Conservation (phyloP, 2,329 filamentous ascomycete genomes). For the Penicillium concentricum region DNA sequence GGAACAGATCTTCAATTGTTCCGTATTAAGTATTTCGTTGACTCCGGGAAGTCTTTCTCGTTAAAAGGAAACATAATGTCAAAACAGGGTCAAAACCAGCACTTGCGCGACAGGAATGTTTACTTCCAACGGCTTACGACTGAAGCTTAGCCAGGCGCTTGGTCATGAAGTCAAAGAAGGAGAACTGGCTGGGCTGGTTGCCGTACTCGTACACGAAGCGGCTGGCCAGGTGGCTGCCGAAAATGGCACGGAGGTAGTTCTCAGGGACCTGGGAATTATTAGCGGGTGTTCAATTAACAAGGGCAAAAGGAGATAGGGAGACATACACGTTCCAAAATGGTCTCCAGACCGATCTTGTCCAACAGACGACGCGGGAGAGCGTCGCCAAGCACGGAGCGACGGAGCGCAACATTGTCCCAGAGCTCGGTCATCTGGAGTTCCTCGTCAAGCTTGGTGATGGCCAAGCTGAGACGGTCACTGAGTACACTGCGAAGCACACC, state of each 20-base stretch:
- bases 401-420: slow-evolving; percentile 79
- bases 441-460: slow-evolving; percentile 95
- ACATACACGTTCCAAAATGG: slow-evolving; percentile 74
- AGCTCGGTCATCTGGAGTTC: slow-evolving; percentile 91
- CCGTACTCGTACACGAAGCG: slow-evolving; percentile 97
- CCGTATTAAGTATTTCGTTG: slow-evolving; percentile 12
- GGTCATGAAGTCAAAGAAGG: slow-evolving; percentile 84
- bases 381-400: slow-evolving; percentile 75
- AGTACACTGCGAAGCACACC: slow-evolving; percentile 79
- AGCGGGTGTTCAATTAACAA: slow-evolving; percentile 9
- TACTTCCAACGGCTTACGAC: slow-evolving; percentile 19
- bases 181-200: slow-evolving; percentile 89
- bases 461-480: slow-evolving; percentile 83
- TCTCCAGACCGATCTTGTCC: slow-evolving; percentile 86
- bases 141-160: slow-evolving; percentile 34
- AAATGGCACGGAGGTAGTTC: slow-evolving; percentile 89
- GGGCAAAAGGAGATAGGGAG: neutral
- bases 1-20: slow-evolving; percentile 8
- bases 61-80: slow-evolving; percentile 2
- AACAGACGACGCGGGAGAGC: slow-evolving; percentile 81
- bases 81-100: neutral
- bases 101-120: slow-evolving; percentile 4
- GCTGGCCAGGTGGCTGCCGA: slow-evolving; percentile 90
- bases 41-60: slow-evolving; percentile 1
- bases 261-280: slow-evolving; percentile 67